A percentile compares a stretch with the other conserved stretches of the same genome.
phyloP scores from a whole-genome alignment of 2,329 filamentous ascomycete genomes.

The Colletotrichum sp. region DNA sequence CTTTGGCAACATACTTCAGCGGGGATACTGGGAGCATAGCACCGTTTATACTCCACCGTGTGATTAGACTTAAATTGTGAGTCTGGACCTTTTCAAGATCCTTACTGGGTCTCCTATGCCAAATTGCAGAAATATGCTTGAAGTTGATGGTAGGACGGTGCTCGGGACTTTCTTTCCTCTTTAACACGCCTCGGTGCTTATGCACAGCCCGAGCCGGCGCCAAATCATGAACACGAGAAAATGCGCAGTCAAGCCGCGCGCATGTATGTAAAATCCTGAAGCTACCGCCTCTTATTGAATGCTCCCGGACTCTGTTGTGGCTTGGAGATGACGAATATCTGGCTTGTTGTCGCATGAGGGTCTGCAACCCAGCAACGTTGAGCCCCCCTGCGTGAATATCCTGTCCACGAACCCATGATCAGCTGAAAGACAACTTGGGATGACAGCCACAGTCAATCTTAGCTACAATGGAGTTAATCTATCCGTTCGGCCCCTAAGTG shows the following conservation, averaged over 20 bases:
- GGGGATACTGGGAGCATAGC: background rate
- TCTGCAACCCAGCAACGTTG: background rate
- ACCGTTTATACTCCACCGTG: background rate
- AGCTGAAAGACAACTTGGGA: background rate
- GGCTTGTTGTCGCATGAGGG: background rate
- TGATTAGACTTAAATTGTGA: background rate
- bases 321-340: background rate
- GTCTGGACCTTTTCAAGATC: background rate
- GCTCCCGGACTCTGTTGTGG: background rate
- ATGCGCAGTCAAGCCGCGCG: background rate
- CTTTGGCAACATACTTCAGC: accelerated
- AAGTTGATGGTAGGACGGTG: background rate
- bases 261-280: background rate
- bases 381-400: background rate
- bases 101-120: background rate
- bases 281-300: background rate
- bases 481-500: background rate
- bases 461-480: background rate
- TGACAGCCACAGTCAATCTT: background rate
- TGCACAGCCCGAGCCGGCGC: background rate
- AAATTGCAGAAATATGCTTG: background rate
- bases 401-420: background rate
- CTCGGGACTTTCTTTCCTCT: background rate
- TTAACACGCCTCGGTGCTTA: background rate
- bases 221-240: background rate